These are phyloP conservation scores for Xylaria cubensis DNA, from an alignment of 495 filamentous ascomycete species.

Conservation along the genomic window DNA sequence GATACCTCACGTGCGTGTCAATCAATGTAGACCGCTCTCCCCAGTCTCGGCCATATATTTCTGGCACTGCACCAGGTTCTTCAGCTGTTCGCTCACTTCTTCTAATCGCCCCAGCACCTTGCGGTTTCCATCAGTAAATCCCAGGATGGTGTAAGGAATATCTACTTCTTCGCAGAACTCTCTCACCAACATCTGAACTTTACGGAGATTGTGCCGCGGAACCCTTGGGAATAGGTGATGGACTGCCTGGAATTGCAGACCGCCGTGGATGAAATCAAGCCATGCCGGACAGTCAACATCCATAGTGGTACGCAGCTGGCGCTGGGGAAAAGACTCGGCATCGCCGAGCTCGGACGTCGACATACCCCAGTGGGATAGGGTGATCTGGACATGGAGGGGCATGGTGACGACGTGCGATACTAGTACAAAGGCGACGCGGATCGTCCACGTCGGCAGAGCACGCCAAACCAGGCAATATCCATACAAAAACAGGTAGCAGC, in stretches of 20 bases:
- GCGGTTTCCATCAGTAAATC: constrained; percentile 52
- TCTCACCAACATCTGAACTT: constrained; percentile 48
- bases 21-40: constrained; percentile 44
- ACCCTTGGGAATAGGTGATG: constrained; percentile 57
- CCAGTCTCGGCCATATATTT: constrained; percentile 53
- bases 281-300: constrained; percentile 57
- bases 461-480: constrained; percentile 54
- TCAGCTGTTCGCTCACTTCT: constrained; percentile 51
- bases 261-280: constrained; percentile 57
- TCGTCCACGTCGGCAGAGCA: constrained; percentile 50
- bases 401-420: constrained; percentile 55
- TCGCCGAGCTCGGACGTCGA: constrained; percentile 55
- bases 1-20: neutral
- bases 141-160: constrained; percentile 51
- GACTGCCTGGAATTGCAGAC: constrained; percentile 57
- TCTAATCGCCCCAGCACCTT: constrained; percentile 47
- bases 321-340: constrained; percentile 55
- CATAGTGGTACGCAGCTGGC: constrained; percentile 58
- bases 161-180: constrained; percentile 52
- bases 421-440: constrained; percentile 54
- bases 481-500: constrained; percentile 54
- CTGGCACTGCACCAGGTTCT: constrained; percentile 50
- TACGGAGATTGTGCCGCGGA: constrained; percentile 54
- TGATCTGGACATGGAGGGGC: constrained; percentile 60
- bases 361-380: constrained; percentile 60